These are phyloP conservation scores for Fusarium staphyleae DNA, from an alignment of 2,329 filamentous ascomycete species.

Conservation along the genomic window DNA sequence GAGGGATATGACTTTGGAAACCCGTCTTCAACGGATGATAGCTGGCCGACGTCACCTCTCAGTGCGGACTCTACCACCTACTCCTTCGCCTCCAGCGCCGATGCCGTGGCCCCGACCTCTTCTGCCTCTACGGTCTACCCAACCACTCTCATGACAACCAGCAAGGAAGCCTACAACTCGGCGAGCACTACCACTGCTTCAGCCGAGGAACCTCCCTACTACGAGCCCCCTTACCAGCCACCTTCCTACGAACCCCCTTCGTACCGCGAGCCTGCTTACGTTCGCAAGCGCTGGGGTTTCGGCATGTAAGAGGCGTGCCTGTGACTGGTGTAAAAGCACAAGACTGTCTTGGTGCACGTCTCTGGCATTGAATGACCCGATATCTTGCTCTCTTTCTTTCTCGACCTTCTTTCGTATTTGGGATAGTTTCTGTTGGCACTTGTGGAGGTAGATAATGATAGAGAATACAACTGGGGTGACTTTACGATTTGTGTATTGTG, in stretches of 20 bases:
- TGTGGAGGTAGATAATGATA: slow-evolving; percentile 25
- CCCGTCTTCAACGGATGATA: slow-evolving; percentile 6
- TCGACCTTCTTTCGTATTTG: slow-evolving; percentile 9
- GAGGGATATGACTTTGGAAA: slow-evolving; percentile 25
- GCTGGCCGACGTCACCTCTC: slow-evolving; percentile 13
- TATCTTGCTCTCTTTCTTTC: slow-evolving; percentile 9
- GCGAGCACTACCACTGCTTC: slow-evolving; percentile 3
- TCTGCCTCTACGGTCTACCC: slow-evolving; percentile 8
- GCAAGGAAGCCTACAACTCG: slow-evolving; percentile 19
- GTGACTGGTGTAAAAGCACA: not conserved
- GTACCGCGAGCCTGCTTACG: slow-evolving; percentile 33
- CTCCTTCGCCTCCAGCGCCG: slow-evolving; percentile 18
- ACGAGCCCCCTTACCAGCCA: slow-evolving; percentile 24
- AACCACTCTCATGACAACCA: slow-evolving; percentile 39
- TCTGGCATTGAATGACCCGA: not conserved
- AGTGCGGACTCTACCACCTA: not conserved
- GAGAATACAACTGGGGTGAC: slow-evolving; percentile 24
- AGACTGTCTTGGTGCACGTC: not conserved
- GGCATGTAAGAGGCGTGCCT: not conserved
- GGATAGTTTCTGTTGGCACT: not conserved
- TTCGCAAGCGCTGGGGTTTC: slow-evolving; percentile 32
- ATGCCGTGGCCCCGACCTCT: slow-evolving; percentile 11
- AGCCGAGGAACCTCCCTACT: not conserved
- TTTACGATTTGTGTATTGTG: not conserved
- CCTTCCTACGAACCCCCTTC: slow-evolving; percentile 38